Evolutionary conservation across 495 filamentous ascomycete genomes (phyloP), one percentile per base, ranked within the genome.

Genomic region (Penicillium argentinense): DNA sequence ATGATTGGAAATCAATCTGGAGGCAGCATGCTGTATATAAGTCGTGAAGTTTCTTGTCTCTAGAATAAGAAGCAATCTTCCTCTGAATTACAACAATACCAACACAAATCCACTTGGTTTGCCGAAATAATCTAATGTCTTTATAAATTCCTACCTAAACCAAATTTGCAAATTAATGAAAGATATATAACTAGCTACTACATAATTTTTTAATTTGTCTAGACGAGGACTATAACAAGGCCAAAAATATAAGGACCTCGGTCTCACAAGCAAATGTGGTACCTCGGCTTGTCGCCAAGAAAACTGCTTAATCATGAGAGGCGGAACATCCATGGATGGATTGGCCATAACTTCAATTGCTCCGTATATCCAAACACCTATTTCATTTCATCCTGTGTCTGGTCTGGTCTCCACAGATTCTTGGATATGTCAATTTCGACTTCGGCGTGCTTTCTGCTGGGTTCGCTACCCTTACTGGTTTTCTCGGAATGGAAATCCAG

Each of bases 401-500:
- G 25, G 25, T 26, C n/a, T n/a, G 30, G 13, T 13, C 30, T 33
- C 30, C 13, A 33, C 13, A 18, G 13, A 33, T 33, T 14, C 7
- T 33, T 18, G 9, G 13, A 33, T 30, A 40, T 47, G 17, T 25
- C 45, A 32, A 47, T 32, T 9, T 40, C 45, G 14, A 30, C 34
- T 30, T 40, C 49, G 14, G 40, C 27, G 12, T 48, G 21, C 30
- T 37, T 57, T 2, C 45, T 57, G 13, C 39, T 53, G 25, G 45
- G 36, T 7, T 38, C 45, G 6, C 32, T 57, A 14, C 54, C 54
- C 11, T 26, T 49, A 1, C 25, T 57, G 12, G 50, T 53, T 5
- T 18, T 54, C 26, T 59, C 51, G 13, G 55, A 59, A 39, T 47
- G 39, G 42, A 42, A 45, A 23, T 48, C 55, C 30, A 39, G 43